Evolutionary conservation across 768 basidiomycete genomes (phyloP).

Genomic region (Boletellus sp.): DNA sequence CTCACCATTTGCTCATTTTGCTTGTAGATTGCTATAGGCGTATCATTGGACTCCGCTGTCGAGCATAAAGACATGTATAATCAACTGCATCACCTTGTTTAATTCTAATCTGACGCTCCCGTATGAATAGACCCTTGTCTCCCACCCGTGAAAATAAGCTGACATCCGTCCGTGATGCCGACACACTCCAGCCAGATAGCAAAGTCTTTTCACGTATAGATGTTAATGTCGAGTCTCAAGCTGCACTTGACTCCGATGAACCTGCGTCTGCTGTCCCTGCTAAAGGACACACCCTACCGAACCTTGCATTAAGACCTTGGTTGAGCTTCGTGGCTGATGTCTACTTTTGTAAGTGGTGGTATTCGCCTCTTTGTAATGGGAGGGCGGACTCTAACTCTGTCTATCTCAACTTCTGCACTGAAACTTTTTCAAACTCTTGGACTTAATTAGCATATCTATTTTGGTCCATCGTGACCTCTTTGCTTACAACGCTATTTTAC

Average conservation of each 20-base stretch:
- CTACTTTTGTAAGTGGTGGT: constrained; percentile 49
- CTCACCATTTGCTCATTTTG: background rate
- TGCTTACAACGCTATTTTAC: constrained; percentile 81
- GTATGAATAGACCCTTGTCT: constrained; percentile 18
- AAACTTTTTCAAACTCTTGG: background rate
- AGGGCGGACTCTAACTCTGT: constrained; percentile 2
- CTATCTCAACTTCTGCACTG: background rate
- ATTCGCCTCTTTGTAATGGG: background rate
- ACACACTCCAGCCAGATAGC: background rate
- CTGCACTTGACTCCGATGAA: background rate
- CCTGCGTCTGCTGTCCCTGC: background rate
- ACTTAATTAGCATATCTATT: constrained; percentile 60
- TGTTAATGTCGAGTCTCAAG: background rate
- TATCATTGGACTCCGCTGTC: constrained; percentile 21
- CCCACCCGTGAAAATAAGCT: constrained; percentile 7
- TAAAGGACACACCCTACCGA: background rate
- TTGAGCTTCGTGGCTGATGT: constrained; percentile 41
- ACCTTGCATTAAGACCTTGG: constrained; percentile 12
- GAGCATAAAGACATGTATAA: constrained; percentile 44
- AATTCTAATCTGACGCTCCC: constrained; percentile 20
- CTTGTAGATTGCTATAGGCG: constrained; percentile 25
- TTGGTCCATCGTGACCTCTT: constrained; percentile 79
- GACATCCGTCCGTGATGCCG: background rate
- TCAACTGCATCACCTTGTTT: constrained; percentile 38
- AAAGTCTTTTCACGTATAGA: background rate